Conservation (phyloP, 441 rosid genomes). For the Erodium moschatum region DNA sequence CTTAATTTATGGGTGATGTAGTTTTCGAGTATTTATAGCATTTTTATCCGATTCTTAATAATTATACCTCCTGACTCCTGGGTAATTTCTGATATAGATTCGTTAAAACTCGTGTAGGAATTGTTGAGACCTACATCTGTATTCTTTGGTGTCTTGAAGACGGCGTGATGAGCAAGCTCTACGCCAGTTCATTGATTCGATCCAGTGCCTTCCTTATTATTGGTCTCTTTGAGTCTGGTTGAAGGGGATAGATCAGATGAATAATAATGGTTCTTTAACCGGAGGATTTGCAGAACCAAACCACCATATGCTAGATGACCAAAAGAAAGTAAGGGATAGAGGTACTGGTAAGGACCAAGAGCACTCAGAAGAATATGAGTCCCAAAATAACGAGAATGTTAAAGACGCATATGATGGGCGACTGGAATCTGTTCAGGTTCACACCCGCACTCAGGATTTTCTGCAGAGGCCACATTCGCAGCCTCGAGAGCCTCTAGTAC, state of each 20-base stretch:
- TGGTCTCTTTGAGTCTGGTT: slow-evolving; percentile 26
- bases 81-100: background rate
- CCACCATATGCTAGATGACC: slow-evolving; percentile 24
- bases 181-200: slow-evolving; percentile 18
- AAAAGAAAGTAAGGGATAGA: slow-evolving; percentile 20
- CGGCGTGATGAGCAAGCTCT: slow-evolving; percentile 24
- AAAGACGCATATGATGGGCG: slow-evolving; percentile 35
- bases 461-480: slow-evolving; percentile 36
- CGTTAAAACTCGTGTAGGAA: background rate
- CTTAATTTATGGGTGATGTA: background rate
- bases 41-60: background rate
- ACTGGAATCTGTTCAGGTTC: slow-evolving; percentile 26
- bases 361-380: slow-evolving; percentile 24
- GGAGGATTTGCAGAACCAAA: slow-evolving; percentile 27
- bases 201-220: slow-evolving; percentile 22
- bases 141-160: slow-evolving; percentile 18
- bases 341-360: slow-evolving; percentile 22
- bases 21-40: background rate
- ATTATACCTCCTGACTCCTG: background rate
- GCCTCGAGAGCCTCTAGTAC: slow-evolving; percentile 33
- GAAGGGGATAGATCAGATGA: slow-evolving; percentile 34
- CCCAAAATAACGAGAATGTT: slow-evolving; percentile 17
- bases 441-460: slow-evolving; percentile 14
- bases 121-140: background rate
- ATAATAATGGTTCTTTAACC: slow-evolving; percentile 26